A percentile compares a stretch with the other conserved stretches of the same genome.
Conservation (phyloP, 331 rosid species). For the Dryas integrifolia region DNA sequence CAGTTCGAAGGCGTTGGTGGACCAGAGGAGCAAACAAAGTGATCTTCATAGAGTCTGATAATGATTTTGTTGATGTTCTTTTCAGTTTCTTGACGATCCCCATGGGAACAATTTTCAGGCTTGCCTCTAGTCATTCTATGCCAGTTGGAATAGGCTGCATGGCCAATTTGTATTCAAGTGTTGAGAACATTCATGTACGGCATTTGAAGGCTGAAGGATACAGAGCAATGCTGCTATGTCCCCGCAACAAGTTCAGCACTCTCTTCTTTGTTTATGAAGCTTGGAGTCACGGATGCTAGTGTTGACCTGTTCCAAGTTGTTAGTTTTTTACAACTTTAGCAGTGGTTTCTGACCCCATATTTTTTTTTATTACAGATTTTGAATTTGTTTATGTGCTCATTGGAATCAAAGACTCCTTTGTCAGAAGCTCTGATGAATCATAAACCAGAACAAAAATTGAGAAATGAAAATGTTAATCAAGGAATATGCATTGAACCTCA, state of each 20-base stretch:
- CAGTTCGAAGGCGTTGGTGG: constrained; percentile 12
- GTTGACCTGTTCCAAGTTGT: neutral
- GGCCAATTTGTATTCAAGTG: constrained; percentile 13
- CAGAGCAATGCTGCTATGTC: constrained; percentile 11
- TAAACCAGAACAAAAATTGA: neutral
- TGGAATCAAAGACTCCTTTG: neutral
- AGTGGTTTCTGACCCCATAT: neutral
- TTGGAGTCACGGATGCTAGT: neutral
- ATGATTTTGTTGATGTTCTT: constrained; percentile 23
- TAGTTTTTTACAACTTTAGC: neutral
- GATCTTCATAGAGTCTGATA: constrained; percentile 3
- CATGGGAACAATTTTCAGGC: constrained; percentile 1
- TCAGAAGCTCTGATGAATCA: neutral
- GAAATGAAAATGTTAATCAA: neutral
- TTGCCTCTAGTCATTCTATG: neutral
- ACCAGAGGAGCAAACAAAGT: constrained; percentile 12
- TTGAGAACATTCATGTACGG: constrained; percentile 4
- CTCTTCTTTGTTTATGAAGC: constrained; percentile 3
- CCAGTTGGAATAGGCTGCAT: constrained; percentile 6
- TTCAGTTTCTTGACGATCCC: constrained; percentile 21
- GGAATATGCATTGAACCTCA: neutral
- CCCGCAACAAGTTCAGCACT: neutral
- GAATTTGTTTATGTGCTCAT: neutral
- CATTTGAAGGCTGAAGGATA: neutral
- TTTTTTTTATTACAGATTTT: neutral